Evolutionary conservation across 179 eudicot species (phyloP).

Genomic region (Nepenthes alata): DNA sequence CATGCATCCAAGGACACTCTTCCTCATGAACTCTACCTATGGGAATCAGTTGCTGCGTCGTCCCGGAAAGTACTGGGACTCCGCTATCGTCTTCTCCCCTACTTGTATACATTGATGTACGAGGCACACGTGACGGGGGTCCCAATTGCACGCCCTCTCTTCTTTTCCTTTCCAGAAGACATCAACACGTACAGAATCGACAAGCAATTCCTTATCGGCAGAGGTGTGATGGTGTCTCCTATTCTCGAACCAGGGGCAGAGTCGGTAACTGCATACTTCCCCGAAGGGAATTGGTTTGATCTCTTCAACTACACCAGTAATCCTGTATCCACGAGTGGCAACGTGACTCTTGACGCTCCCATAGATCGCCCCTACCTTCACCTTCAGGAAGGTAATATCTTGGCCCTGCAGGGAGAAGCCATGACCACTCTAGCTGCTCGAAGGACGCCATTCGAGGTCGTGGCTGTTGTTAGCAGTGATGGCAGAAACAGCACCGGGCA

Average conservation of each 20-base stretch:
- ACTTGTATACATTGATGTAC: conserved; percentile 59
- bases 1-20: conserved; percentile 27
- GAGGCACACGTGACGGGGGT: conserved; percentile 55
- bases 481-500: conserved; percentile 36
- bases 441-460: conserved; percentile 42
- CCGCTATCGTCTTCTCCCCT: conserved; percentile 66
- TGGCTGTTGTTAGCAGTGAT: conserved; percentile 33
- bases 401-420: conserved; percentile 66
- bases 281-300: conserved; percentile 71
- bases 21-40: conserved; percentile 61
- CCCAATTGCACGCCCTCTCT: conserved; percentile 73
- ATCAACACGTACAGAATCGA: conserved; percentile 34
- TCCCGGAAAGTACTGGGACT: conserved; percentile 66
- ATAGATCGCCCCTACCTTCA: conserved; percentile 59
- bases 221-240: conserved; percentile 71
- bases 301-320: conserved; percentile 48
- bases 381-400: conserved; percentile 53
- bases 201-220: conserved; percentile 70
- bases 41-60: conserved; percentile 65
- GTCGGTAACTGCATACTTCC: conserved; percentile 59
- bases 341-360: conserved; percentile 42
- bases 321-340: conserved; percentile 20
- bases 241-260: conserved; percentile 33
- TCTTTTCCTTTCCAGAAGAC: conserved; percentile 71
- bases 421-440: conserved; percentile 59